A percentile compares a stretch with the other conserved stretches of the same genome.
Conservation (phyloP, 306 rosid genomes). For the Dalbergia cochinchinensis region DNA sequence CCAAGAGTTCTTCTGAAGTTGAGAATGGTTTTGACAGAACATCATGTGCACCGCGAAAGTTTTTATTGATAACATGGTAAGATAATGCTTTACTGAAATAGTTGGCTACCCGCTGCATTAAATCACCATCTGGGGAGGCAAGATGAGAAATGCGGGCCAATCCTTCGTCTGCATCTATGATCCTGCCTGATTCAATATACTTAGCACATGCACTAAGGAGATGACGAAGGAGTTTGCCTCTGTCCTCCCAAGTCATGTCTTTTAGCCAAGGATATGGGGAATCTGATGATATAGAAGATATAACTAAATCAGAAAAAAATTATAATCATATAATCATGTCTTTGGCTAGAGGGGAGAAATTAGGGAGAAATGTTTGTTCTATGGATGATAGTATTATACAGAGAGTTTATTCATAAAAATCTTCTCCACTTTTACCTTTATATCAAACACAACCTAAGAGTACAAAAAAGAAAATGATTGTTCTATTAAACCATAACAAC, state of each 20-base stretch:
- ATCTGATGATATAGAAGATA: constrained; percentile 44
- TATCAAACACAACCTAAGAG: neutral
- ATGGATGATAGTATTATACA: too few species aligned
- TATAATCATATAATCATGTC: neutral
- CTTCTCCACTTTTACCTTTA: too few species aligned
- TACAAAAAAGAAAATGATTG: neutral
- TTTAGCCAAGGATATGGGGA: constrained; percentile 53
- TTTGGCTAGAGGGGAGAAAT: too few species aligned
- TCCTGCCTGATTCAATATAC: constrained; percentile 53
- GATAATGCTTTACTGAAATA: constrained; percentile 67
- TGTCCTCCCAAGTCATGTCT: constrained; percentile 53
- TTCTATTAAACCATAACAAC: neutral
- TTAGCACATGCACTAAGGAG: constrained; percentile 57
- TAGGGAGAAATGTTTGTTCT: too few species aligned
- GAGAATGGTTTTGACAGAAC: constrained; percentile 18
- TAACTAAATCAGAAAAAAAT: too few species aligned
- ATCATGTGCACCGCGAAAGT: neutral
- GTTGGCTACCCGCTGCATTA: constrained; percentile 70
- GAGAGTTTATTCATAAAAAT: too few species aligned
- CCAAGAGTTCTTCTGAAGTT: constrained; percentile 10
- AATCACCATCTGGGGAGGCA: constrained; percentile 67
- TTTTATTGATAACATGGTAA: constrained; percentile 34
- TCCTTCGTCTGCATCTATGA: constrained; percentile 54
- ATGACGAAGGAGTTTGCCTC: constrained; percentile 52
- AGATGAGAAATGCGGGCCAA: constrained; percentile 59